phyloP scores from a whole-genome alignment of 108 stramenopile species.

The Schizochytrium sp. region DNA sequence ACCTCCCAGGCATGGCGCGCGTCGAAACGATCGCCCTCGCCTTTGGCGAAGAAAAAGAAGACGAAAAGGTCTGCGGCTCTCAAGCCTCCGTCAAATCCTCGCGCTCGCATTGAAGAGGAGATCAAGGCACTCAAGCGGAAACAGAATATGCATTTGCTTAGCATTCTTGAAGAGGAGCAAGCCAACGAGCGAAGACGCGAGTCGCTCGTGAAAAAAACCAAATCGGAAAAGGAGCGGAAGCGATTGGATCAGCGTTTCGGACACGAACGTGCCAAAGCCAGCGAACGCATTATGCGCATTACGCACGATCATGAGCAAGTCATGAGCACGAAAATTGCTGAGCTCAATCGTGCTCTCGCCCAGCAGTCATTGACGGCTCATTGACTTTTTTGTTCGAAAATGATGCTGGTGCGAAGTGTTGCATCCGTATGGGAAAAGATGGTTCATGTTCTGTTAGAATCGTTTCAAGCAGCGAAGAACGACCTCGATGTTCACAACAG shows the following conservation, averaged over 20 bases:
- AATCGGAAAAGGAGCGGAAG: not conserved
- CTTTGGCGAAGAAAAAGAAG: not conserved
- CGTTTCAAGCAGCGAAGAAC: no score
- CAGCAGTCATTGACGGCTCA: no score
- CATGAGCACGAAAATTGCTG: not conserved
- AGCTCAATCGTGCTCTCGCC: not conserved
- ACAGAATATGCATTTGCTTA: not conserved
- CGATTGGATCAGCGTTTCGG: not conserved
- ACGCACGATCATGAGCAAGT: slow-evolving; percentile 8
- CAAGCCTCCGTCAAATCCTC: no score
- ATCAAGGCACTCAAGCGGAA: not conserved
- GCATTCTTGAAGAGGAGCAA: not conserved
- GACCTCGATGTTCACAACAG: no score
- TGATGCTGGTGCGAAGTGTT: no score
- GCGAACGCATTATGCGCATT: slow-evolving; percentile 10
- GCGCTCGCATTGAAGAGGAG: not conserved
- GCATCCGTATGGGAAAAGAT: no score
- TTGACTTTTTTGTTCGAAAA: no score
- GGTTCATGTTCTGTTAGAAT: no score
- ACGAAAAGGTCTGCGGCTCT: not conserved
- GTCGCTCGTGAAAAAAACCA: not conserved
- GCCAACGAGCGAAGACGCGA: not conserved
- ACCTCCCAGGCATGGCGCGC: no score
- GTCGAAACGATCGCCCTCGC: no score
- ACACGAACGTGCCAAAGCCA: not conserved